Conservation (phyloP, 2,329 filamentous ascomycete species). For the Stagonosporopsis tanaceti region DNA sequence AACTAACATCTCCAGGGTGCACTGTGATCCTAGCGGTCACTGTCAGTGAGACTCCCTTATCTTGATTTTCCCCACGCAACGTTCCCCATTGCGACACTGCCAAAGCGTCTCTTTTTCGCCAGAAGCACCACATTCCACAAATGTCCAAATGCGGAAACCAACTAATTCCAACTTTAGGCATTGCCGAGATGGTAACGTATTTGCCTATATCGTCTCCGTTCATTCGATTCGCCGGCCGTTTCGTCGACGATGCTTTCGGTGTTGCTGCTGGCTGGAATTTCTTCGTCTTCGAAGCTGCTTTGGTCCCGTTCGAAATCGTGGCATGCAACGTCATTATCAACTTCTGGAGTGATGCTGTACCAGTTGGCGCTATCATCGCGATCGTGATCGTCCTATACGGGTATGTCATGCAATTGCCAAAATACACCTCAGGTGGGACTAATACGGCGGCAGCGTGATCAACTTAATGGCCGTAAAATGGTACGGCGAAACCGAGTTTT, state of each 20-base stretch:
- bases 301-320: conserved; percentile 73
- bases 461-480: conserved; percentile 69
- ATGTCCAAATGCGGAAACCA: conserved; percentile 14
- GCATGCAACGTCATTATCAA: conserved; percentile 53
- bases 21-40: conserved; percentile 53
- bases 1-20: conserved; percentile 43
- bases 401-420: conserved; percentile 52
- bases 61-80: conserved; percentile 31
- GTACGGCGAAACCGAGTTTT: conserved; percentile 71
- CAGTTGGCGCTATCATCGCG: conserved; percentile 67
- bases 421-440: not conserved
- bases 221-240: conserved; percentile 78
- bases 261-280: conserved; percentile 79
- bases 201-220: conserved; percentile 80
- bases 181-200: conserved; percentile 81
- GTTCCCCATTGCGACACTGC: conserved; percentile 32
- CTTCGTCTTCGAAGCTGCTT: conserved; percentile 72
- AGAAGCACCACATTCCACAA: conserved; percentile 23
- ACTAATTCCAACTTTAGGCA: conserved; percentile 48
- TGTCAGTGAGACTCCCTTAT: conserved; percentile 44
- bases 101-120: conserved; percentile 23
- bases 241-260: conserved; percentile 77
- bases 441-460: conserved; percentile 54
- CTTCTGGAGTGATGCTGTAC: conserved; percentile 63
- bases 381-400: conserved; percentile 66